phyloP scores from a whole-genome alignment of 2,329 filamentous ascomycete genomes.

The Xylaria sp. region DNA sequence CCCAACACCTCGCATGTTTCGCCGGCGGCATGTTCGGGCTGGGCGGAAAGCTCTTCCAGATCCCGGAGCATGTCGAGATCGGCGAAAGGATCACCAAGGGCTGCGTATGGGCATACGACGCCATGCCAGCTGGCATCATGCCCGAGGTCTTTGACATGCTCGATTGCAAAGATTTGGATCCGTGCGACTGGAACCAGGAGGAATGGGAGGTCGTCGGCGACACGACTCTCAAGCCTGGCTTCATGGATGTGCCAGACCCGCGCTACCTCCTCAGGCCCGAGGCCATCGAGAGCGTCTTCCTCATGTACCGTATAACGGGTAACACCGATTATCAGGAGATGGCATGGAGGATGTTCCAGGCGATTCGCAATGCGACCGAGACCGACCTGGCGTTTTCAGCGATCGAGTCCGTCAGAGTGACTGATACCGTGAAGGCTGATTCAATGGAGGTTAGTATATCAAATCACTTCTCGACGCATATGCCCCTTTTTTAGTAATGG shows the following conservation, averaged over 20 bases:
- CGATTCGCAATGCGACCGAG: slow-evolving; percentile 57
- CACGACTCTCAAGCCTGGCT: slow-evolving; percentile 62
- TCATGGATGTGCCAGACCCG: slow-evolving; percentile 64
- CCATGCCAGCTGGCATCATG: slow-evolving; percentile 67
- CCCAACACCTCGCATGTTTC: slow-evolving; percentile 59
- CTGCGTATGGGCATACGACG: slow-evolving; percentile 68
- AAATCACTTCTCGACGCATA: background rate
- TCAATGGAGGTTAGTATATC: slow-evolving; percentile 40
- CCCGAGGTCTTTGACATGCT: slow-evolving; percentile 63
- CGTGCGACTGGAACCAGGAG: slow-evolving; percentile 56
- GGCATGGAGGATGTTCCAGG: slow-evolving; percentile 64
- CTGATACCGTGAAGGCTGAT: slow-evolving; percentile 53
- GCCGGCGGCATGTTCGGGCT: slow-evolving; percentile 60
- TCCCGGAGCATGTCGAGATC: slow-evolving; percentile 57
- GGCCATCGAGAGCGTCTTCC: slow-evolving; percentile 64
- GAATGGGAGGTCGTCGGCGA: slow-evolving; percentile 41
- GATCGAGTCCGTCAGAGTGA: slow-evolving; percentile 60
- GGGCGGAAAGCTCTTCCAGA: slow-evolving; percentile 57
- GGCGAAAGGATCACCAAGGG: slow-evolving; percentile 61
- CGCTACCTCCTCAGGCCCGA: slow-evolving; percentile 62
- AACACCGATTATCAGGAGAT: slow-evolving; percentile 58
- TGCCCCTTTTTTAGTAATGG: slow-evolving; percentile 31
- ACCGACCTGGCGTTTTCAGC: slow-evolving; percentile 61
- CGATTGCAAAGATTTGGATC: slow-evolving; percentile 52
- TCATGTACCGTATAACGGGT: slow-evolving; percentile 64